phyloP scores from a whole-genome alignment of 257 asterid species.

The Solanum commersonii region DNA sequence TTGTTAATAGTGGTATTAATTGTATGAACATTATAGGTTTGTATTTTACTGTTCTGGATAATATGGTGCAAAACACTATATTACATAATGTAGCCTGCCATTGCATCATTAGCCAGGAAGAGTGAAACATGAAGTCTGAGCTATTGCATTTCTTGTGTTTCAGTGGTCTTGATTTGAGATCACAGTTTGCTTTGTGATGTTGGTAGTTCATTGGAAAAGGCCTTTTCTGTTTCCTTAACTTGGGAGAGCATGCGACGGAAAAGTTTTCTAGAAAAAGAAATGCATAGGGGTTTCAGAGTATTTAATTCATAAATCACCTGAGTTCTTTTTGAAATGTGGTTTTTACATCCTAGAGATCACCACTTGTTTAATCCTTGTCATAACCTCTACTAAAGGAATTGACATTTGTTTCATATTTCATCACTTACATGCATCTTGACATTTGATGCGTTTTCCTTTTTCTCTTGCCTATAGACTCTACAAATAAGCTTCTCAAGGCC shows the following conservation, averaged over 20 bases:
- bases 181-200: not conserved
- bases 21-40: not conserved
- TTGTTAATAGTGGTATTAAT: not conserved
- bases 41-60: not conserved
- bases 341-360: not conserved
- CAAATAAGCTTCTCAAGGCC: not conserved
- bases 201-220: not conserved
- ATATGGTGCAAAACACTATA: not conserved
- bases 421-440: not conserved
- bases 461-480: not conserved
- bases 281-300: not conserved
- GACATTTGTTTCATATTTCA: not conserved
- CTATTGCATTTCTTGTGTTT: not conserved
- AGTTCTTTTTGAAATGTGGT: not conserved
- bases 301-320: not conserved
- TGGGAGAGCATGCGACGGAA: not conserved
- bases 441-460: not conserved
- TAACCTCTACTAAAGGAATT: not conserved
- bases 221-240: not conserved
- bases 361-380: not conserved
- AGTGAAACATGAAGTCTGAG: not conserved
- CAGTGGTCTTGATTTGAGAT: not conserved
- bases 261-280: not conserved
- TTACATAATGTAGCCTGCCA: not conserved
- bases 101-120: not conserved